These are phyloP conservation scores for Mortierella alpina DNA, from an alignment of 192 early-diverging fungal species.

Conservation along the genomic window DNA sequence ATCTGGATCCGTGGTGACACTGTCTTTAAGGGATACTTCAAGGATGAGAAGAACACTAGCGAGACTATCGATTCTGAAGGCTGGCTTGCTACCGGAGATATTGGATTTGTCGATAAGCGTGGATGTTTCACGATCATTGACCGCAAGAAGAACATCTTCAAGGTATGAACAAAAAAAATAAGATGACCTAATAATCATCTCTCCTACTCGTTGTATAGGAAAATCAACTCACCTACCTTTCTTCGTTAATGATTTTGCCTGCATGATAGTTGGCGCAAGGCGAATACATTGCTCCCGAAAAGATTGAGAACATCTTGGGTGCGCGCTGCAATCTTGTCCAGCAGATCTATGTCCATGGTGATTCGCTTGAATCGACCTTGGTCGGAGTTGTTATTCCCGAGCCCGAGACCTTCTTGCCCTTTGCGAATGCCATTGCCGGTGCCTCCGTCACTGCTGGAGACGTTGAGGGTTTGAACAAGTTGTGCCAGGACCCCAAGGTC, in stretches of 20 bases:
- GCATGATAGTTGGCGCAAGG: conserved; percentile 65
- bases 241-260: conserved; percentile 55
- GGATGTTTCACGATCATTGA: conserved; percentile 86
- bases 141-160: conserved; percentile 87
- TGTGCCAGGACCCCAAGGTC: conserved; percentile 64
- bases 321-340: conserved; percentile 54
- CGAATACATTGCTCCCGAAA: conserved; percentile 94
- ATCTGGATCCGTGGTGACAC: conserved; percentile 82
- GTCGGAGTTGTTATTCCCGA: conserved; percentile 68
- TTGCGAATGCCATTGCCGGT: conserved; percentile 55
- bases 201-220: background rate
- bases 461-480: conserved; percentile 53
- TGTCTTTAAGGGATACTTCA: conserved; percentile 87
- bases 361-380: conserved; percentile 58
- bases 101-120: conserved; percentile 74
- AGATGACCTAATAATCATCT: background rate
- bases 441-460: conserved; percentile 37
- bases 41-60: conserved; percentile 81
- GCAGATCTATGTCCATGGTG: conserved; percentile 68
- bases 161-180: conserved; percentile 30
- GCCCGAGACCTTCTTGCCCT: conserved; percentile 57
- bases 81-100: conserved; percentile 91
- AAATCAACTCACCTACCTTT: conserved; percentile 6
- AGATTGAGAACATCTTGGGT: conserved; percentile 77
- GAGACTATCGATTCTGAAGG: conserved; percentile 85